Evolutionary conservation across 441 rosid species (phyloP), one percentile per base, ranked within the genome.

Genomic region (Corymbia calophylla): DNA sequence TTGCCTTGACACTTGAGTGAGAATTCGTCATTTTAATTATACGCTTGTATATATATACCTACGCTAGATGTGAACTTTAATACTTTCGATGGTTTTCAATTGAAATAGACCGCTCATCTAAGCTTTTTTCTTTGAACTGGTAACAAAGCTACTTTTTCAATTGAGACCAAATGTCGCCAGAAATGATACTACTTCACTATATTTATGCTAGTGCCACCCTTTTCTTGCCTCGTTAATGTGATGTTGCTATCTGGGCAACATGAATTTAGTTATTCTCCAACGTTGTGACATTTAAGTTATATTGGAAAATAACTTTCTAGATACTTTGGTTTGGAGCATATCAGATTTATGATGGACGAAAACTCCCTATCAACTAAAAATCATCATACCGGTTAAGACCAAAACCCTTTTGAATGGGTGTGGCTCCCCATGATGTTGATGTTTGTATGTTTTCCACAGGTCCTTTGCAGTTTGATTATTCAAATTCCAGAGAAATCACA

Each of bases 381-480:
- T 9, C 14, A 18, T 9, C 81, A 35, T 35, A 70, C 14, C 27
- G 1, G 27, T 70, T 23, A 6, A 70, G 44, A 32, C 25, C 47
- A 18, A 82, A 27, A 47, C 31, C 31, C 25, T 25, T 23, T 82
- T 6, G 32, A 29, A 62, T 62, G 44, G 9, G 62, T 6, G 32
- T 62, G 9, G 35, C 62, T 39, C 7, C 66, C 29, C 27, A 39
- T 35, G 81, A 35, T 19, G 27, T 19, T 39, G 15, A 29, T 29
- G 32, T 4, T 19, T 53, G 47, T 32, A 15, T 23, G 56, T 35
- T 70, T 70, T 70, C 0, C 48, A 19, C 88, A 92, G 91, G 93
- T 84, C 92, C 93, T 32, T 32, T 92, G 56, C 49, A 88, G n/a
- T 89, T 92, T 62, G 89, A 87, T 89, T 39, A 56, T 47, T 88